Conservation (phyloP, 441 rosid genomes). For the Cnidoscolus chayamansa region DNA sequence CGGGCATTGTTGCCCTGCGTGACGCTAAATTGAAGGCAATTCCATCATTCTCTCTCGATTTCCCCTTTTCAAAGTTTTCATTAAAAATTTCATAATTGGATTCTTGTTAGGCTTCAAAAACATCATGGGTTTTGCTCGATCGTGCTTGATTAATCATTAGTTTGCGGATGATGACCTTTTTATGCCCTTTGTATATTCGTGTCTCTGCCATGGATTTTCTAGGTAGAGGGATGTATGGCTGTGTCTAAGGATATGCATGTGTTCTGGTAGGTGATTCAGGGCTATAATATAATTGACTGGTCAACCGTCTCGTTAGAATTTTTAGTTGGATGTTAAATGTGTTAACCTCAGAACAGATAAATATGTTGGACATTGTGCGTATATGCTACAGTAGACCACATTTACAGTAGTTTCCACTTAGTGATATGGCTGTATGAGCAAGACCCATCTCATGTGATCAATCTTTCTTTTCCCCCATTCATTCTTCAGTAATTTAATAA, state of each 20-base stretch:
- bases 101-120: not conserved
- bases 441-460: not conserved
- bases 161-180: not conserved
- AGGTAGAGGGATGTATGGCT: not conserved
- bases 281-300: not conserved
- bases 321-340: not conserved
- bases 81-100: not conserved
- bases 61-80: not conserved
- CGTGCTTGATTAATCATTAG: not conserved
- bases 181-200: not conserved
- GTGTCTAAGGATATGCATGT: not conserved
- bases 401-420: not conserved
- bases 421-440: not conserved
- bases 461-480: not conserved
- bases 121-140: slow-evolving; percentile 1
- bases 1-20: slow-evolving; percentile 86
- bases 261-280: not conserved
- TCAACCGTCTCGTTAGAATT: not conserved
- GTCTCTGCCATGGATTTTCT: not conserved
- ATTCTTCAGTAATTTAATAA: not conserved
- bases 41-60: not conserved
- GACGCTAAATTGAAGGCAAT: slow-evolving; percentile 85
- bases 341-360: not conserved
- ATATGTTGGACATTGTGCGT: not conserved
- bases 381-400: not conserved